phyloP scores from a whole-genome alignment of 305 asterid genomes.

The Fraxinus baroniana region DNA sequence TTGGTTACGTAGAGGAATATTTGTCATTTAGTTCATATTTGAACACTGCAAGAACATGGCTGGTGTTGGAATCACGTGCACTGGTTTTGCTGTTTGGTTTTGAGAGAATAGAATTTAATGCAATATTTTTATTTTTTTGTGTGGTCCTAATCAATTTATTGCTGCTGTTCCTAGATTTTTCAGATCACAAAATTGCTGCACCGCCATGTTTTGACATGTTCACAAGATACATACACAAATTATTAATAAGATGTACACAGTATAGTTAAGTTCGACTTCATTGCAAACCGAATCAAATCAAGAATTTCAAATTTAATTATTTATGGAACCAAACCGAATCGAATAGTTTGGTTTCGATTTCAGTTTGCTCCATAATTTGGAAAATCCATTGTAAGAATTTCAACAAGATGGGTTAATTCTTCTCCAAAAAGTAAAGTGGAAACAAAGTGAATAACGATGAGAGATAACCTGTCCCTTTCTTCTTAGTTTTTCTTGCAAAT shows the following conservation, averaged over 20 bases:
- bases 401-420: too few relatives aligned
- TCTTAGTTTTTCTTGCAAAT: not conserved
- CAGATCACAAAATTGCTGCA: not conserved
- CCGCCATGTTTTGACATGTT: not conserved
- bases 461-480: conserved; percentile 6
- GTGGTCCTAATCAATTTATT: conserved; percentile 24
- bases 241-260: not conserved
- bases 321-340: too few relatives aligned
- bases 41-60: conserved; percentile 53
- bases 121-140: not conserved
- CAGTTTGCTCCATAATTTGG: not conserved
- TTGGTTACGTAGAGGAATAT: conserved; percentile 25
- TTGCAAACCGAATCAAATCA: not conserved
- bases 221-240: not conserved
- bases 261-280: not conserved
- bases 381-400: too few relatives aligned
- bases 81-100: conserved; percentile 32
- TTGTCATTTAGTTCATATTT: conserved; percentile 40
- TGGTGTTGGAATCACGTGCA: conserved; percentile 50
- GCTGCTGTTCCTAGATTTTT: not conserved
- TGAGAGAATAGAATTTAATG: not conserved
- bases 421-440: too few relatives aligned
- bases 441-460: too few relatives aligned
- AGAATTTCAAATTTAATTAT: not conserved
- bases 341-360: not conserved